Evolutionary conservation across 306 rosid species (phyloP).

Genomic region (Glycine latifolia): DNA sequence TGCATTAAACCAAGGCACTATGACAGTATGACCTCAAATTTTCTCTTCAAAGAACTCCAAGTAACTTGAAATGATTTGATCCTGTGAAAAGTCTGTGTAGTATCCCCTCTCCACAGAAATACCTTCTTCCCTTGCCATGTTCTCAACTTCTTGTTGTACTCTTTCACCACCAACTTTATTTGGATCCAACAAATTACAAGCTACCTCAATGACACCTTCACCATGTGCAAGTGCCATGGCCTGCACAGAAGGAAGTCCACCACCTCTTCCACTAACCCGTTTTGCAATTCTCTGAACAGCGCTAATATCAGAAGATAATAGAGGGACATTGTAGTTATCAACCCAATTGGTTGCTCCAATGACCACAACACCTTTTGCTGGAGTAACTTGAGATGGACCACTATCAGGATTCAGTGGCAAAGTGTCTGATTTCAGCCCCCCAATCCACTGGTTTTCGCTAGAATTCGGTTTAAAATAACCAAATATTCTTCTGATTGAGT

Average conservation of each 20-base stretch:
- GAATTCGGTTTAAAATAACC: slow-evolving; percentile 90
- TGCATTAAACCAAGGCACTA: neutral
- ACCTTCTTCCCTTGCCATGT: slow-evolving; percentile 72
- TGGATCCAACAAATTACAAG: slow-evolving; percentile 67
- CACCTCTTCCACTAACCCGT: slow-evolving; percentile 53
- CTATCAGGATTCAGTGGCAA: slow-evolving; percentile 68
- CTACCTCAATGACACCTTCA: slow-evolving; percentile 51
- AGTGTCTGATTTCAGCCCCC: slow-evolving; percentile 57
- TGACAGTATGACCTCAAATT: slow-evolving; percentile 26
- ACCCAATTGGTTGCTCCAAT: slow-evolving; percentile 60
- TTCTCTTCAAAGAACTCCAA: slow-evolving; percentile 44
- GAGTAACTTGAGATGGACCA: slow-evolving; percentile 68
- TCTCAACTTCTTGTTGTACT: slow-evolving; percentile 59
- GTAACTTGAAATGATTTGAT: slow-evolving; percentile 65
- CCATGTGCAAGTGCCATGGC: slow-evolving; percentile 78
- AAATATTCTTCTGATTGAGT: slow-evolving; percentile 71
- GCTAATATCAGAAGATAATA: slow-evolving; percentile 62
- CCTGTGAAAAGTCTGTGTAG: slow-evolving; percentile 79
- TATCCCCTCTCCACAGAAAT: slow-evolving; percentile 76
- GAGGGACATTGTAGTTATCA: slow-evolving; percentile 84
- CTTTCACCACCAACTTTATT: slow-evolving; percentile 53
- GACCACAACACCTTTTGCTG: slow-evolving; percentile 69
- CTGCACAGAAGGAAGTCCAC: slow-evolving; percentile 75
- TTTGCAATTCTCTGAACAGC: slow-evolving; percentile 58
- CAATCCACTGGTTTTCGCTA: slow-evolving; percentile 70